These are phyloP conservation scores for Fraxinus greggii DNA, from an alignment of 305 asterid species.

Conservation along the genomic window DNA sequence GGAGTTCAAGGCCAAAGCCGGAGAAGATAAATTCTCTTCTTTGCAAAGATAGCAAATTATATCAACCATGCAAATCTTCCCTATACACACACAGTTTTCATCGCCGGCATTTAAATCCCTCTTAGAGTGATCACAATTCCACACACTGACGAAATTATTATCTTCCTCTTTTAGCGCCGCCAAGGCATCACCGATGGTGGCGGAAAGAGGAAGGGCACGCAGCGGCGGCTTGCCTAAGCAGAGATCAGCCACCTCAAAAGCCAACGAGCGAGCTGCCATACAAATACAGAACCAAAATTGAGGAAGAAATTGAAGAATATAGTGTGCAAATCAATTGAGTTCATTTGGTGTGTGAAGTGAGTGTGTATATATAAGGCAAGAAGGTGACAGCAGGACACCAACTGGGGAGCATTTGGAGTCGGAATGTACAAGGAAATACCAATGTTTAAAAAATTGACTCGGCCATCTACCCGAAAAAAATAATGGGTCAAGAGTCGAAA, in stretches of 20 bases:
- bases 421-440: too few relatives aligned
- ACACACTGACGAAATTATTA: constrained; percentile 53
- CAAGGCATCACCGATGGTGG: constrained; percentile 63
- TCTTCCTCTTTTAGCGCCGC: constrained; percentile 52
- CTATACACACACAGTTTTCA: constrained; percentile 58
- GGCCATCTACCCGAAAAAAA: too few relatives aligned
- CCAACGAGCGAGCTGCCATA: constrained; percentile 63
- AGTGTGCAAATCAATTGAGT: not conserved
- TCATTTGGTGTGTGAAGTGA: not conserved
- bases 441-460: too few relatives aligned
- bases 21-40: constrained; percentile 55
- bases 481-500: too few relatives aligned
- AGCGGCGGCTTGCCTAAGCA: constrained; percentile 93
- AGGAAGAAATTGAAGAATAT: not conserved
- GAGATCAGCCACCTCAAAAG: constrained; percentile 72
- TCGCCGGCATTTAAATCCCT: constrained; percentile 10
- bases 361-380: not conserved
- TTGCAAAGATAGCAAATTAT: constrained; percentile 60
- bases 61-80: constrained; percentile 80
- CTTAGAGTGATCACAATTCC: constrained; percentile 68
- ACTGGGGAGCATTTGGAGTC: not conserved
- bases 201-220: constrained; percentile 56
- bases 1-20: constrained; percentile 51
- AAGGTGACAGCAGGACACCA: not conserved
- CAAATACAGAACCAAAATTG: constrained; percentile 22